These are phyloP conservation scores for Glonium stellatum DNA, from an alignment of 495 filamentous ascomycete genomes.

Conservation along the genomic window DNA sequence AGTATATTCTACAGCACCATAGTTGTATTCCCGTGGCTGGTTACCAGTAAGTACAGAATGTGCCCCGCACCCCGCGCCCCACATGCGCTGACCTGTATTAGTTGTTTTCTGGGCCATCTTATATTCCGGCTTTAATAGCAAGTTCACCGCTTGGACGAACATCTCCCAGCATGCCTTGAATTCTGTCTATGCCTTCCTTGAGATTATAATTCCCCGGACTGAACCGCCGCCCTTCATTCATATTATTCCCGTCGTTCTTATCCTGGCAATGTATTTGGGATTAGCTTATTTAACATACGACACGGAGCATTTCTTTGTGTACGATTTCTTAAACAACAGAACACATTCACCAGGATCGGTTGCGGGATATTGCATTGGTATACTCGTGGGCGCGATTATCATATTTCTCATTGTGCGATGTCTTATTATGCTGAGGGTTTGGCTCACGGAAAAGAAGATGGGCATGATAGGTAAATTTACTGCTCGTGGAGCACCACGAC, in stretches of 20 bases:
- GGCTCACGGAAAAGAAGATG: constrained; percentile 47
- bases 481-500: neutral
- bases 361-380: constrained; percentile 54
- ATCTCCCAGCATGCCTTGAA: constrained; percentile 71
- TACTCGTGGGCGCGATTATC: constrained; percentile 55
- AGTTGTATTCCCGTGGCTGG: constrained; percentile 60
- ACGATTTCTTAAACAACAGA: constrained; percentile 61
- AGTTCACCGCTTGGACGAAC: constrained; percentile 60
- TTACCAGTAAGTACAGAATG: constrained; percentile 39
- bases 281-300: constrained; percentile 67
- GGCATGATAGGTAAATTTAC: constrained; percentile 41
- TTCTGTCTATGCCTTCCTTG: constrained; percentile 60
- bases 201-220: constrained; percentile 60
- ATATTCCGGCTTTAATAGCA: constrained; percentile 44
- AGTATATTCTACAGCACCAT: constrained; percentile 58
- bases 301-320: constrained; percentile 66
- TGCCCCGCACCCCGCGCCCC: neutral
- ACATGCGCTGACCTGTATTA: constrained; percentile 14
- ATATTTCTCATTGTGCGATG: constrained; percentile 53
- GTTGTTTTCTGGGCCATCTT: constrained; percentile 57
- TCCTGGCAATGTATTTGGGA: constrained; percentile 63
- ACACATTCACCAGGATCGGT: constrained; percentile 39
- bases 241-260: constrained; percentile 48
- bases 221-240: constrained; percentile 51
- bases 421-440: constrained; percentile 47